Percentiles rank a stretch among this genome's conserved stretches.
phyloP scores from a whole-genome alignment of 2,329 filamentous ascomycete species.

The Xylariaceae sp. region DNA sequence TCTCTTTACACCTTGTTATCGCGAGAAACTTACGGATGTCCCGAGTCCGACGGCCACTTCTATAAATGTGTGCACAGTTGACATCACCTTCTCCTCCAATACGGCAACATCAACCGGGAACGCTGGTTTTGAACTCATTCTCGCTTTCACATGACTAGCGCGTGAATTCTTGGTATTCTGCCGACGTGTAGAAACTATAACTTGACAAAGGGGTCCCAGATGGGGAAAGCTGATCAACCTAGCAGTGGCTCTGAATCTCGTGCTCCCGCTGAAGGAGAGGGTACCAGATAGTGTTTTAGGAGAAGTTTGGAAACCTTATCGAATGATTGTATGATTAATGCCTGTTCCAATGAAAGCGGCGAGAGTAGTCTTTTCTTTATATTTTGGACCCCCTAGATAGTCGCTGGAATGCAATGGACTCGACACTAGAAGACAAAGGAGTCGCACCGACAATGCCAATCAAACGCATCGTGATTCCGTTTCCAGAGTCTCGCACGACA shows the following conservation, averaged over 20 bases:
- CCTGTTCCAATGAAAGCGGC: too few species aligned
- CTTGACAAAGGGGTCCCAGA: too few species aligned
- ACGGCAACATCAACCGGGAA: background rate
- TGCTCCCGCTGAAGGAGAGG: too few species aligned
- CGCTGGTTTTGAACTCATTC: background rate
- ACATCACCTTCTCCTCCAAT: constrained; percentile 3
- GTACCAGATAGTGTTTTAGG: too few species aligned
- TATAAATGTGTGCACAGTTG: constrained; percentile 6
- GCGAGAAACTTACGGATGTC: constrained; percentile 5
- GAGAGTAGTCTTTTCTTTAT: background rate
- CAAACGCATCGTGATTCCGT: constrained; percentile 4
- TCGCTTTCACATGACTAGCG: background rate
- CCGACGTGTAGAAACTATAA: too few species aligned
- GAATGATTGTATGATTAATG: background rate
- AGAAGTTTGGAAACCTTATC: too few species aligned
- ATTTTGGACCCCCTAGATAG: background rate
- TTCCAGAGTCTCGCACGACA: constrained; percentile 17
- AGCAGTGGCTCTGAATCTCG: too few species aligned
- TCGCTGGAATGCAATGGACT: background rate
- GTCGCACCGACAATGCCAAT: background rate
- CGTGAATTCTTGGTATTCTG: too few species aligned
- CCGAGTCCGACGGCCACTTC: constrained; percentile 1
- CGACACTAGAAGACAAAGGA: constrained; percentile 15
- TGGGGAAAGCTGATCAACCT: too few species aligned
- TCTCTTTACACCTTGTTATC: background rate